phyloP scores from a whole-genome alignment of 108 stramenopile species.

The Tribonema minus region DNA sequence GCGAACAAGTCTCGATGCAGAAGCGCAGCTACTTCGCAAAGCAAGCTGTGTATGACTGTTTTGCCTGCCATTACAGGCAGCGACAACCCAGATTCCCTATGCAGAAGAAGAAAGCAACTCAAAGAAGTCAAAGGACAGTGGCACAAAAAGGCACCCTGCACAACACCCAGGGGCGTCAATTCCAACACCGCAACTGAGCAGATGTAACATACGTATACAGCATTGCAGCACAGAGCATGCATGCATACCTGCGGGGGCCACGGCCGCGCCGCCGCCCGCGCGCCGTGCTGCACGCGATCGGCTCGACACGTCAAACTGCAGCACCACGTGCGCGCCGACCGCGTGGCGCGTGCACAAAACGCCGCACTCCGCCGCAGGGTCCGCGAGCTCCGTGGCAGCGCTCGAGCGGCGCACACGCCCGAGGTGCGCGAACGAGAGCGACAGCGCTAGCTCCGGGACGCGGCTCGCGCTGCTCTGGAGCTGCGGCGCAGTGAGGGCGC shows the following conservation, averaged over 20 bases:
- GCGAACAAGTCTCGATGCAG: too few relatives aligned
- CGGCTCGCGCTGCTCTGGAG: conserved; percentile 32
- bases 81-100: too few relatives aligned
- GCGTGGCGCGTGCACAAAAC: neutral
- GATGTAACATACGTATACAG: neutral
- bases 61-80: too few relatives aligned
- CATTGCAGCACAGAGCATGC: too few relatives aligned
- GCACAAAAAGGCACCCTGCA: neutral
- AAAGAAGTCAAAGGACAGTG: neutral
- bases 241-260: too few relatives aligned
- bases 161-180: neutral
- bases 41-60: too few relatives aligned
- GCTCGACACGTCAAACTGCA: conserved; percentile 33
- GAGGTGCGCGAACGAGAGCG: conserved; percentile 31
- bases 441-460: conserved; percentile 31
- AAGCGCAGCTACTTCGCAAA: too few relatives aligned
- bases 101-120: neutral
- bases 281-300: conserved; percentile 1
- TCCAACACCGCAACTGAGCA: neutral
- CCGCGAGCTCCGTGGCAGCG: conserved; percentile 25
- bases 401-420: conserved; percentile 12
- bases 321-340: conserved; percentile 22
- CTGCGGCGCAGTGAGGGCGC: too few relatives aligned
- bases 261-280: conserved; percentile 10
- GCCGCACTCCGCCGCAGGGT: conserved; percentile 8